Evolutionary conservation across 1,284 basidiomycete species (phyloP), one percentile per base, ranked within the genome.

Genomic region (Kalmanozyma brasiliensis): DNA sequence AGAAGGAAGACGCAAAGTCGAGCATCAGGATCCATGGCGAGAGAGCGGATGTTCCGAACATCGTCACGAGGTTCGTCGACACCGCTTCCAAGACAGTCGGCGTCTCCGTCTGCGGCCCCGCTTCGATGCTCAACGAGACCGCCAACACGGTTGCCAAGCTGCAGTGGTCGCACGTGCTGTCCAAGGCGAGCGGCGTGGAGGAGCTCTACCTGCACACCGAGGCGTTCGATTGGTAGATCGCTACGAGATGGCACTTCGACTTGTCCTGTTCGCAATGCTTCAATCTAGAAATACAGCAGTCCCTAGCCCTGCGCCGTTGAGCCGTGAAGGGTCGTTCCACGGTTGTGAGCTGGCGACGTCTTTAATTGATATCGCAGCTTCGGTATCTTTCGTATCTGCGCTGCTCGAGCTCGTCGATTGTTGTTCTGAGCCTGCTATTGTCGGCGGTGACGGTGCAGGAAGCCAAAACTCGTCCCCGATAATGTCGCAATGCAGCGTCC

Each of bases 401-500:
- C 29, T 11, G 29, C 13, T 23, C 16, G 24, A 17, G 29, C 26
- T 78, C 72, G 23, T 72, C 59, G 49, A 16, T 20, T 24, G 22
- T 34, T 26, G n/a, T 19, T 8, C 13, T 38, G n/a, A 20, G 4
- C 35, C 10, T 24, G 46, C 3, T 20, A 7, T 24, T 30, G 33
- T 23, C n/a, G 41, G 16, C 10, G 35, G 33, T 29, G 14, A 5
- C 4, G 37, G 26, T 3, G 32, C 13, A 14, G 55, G 46, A 3
- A 17, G 22, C 80, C 80, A 82, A 38, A 82, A 82, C 1, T 52
- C 49, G 8, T 76, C 70, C 14, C 75, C 65, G 8, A 82, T 82
- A 26, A 82, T 74, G 35, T 82, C 79, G 36, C 80, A 77, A 34
- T 82, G 80, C 14, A 82, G 52, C 2, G 79, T 80, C 11, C 75